Conservation (phyloP, 2,329 filamentous ascomycete species). For the Paecilomyces sp. region DNA sequence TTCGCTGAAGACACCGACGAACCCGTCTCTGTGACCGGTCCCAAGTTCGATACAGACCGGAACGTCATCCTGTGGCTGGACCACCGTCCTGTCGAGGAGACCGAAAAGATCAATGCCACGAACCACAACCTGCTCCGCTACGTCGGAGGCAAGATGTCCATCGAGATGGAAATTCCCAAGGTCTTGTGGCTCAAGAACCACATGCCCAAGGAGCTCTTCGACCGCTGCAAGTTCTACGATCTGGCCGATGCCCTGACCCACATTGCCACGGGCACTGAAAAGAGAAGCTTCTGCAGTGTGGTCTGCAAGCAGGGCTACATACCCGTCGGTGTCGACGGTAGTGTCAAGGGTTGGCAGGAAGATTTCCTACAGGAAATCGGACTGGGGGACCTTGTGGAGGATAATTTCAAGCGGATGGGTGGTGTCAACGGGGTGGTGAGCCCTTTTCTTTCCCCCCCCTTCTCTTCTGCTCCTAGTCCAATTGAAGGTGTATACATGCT, state of each 20-base stretch:
- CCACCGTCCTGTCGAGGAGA: conserved; percentile 85
- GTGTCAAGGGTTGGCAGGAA: conserved; percentile 96
- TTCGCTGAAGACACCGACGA: conserved; percentile 85
- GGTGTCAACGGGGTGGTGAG: conserved; percentile 92
- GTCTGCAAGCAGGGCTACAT: conserved; percentile 97
- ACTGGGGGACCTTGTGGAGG: conserved; percentile 71
- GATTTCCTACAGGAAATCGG: conserved; percentile 87
- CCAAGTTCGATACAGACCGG: conserved; percentile 79
- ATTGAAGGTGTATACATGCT: background rate
- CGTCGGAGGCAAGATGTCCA: conserved; percentile 95
- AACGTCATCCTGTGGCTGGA: conserved; percentile 98
- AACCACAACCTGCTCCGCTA: conserved; percentile 90
- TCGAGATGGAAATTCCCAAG: conserved; percentile 99
- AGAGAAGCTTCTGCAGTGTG: conserved; percentile 86
- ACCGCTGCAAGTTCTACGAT: conserved; percentile 95
- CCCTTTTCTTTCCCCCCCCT: conserved; percentile 3
- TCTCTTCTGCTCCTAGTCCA: background rate
- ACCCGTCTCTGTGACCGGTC: conserved; percentile 82
- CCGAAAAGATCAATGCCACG: conserved; percentile 86
- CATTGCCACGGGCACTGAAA: conserved; percentile 86
- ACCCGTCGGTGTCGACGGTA: conserved; percentile 93
- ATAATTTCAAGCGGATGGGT: conserved; percentile 88
- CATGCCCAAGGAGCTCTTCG: conserved; percentile 87
- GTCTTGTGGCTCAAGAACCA: conserved; percentile 97
- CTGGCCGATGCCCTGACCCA: conserved; percentile 88